Evolutionary conservation across 352 stramenopile genomes (phyloP).

Genomic region (Pythium utonaiense): DNA sequence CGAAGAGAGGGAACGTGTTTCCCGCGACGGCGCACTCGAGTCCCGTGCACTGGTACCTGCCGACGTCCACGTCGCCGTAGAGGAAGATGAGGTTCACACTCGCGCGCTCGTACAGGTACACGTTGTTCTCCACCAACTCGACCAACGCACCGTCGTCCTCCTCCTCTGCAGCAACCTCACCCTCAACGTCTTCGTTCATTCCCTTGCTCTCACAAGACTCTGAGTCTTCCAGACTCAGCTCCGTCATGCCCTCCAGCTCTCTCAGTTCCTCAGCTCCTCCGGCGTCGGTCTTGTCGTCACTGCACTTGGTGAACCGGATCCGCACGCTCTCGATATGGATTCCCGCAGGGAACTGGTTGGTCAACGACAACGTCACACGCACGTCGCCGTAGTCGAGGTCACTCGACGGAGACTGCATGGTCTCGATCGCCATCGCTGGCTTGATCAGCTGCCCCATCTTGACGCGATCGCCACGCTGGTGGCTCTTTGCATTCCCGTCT

Average conservation of each 20-base stretch:
- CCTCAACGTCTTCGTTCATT: neutral
- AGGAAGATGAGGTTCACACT: constrained; percentile 48
- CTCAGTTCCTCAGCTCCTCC: no score
- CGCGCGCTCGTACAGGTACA: constrained; percentile 59
- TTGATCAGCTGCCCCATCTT: constrained; percentile 59
- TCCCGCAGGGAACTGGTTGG: constrained; percentile 54
- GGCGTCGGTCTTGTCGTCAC: neutral
- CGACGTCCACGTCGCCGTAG: constrained; percentile 39
- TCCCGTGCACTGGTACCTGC: constrained; percentile 45
- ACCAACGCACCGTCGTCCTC: constrained; percentile 20
- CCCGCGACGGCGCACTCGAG: constrained; percentile 59
- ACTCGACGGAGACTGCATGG: constrained; percentile 38
- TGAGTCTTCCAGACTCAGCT: neutral
- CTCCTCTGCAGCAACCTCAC: neutral
- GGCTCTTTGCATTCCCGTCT: neutral
- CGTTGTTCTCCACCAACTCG: constrained; percentile 46
- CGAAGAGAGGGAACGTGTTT: constrained; percentile 47
- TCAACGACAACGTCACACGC: constrained; percentile 44
- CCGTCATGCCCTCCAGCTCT: neutral
- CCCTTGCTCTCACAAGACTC: neutral
- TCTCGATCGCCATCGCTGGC: constrained; percentile 48
- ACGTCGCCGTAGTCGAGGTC: constrained; percentile 55
- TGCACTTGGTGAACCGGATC: constrained; percentile 31
- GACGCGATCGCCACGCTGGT: constrained; percentile 10
- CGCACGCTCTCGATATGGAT: constrained; percentile 56